A percentile compares a stretch with the other conserved stretches of the same genome.
Evolutionary conservation across 2,329 filamentous ascomycete species (phyloP).

Genomic region (Fusarium torreyae): DNA sequence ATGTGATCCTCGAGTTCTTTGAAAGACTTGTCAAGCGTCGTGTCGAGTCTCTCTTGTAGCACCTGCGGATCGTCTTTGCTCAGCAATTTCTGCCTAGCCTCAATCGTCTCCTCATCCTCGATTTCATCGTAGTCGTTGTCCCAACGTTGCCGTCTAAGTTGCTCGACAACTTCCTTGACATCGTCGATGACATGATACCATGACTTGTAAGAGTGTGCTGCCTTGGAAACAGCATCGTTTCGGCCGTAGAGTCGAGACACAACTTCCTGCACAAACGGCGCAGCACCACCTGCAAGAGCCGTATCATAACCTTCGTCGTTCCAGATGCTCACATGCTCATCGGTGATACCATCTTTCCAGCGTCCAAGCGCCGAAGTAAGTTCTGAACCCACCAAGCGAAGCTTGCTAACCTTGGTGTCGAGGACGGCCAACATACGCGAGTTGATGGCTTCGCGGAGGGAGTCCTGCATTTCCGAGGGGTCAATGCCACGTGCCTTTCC

Average conservation of each 20-base stretch:
- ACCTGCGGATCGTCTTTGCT: conserved; percentile 79
- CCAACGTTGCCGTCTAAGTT: conserved; percentile 79
- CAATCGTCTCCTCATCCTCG: conserved; percentile 80
- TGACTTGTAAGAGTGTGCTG: conserved; percentile 74
- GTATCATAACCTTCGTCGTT: conserved; percentile 72
- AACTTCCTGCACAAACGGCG: conserved; percentile 78
- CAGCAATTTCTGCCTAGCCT: conserved; percentile 75
- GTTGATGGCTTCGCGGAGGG: conserved; percentile 79
- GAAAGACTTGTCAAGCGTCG: conserved; percentile 71
- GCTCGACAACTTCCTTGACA: conserved; percentile 73
- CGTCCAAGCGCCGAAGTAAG: conserved; percentile 72
- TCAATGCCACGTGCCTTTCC: conserved; percentile 76
- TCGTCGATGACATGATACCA: conserved; percentile 84
- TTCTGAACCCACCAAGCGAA: conserved; percentile 76
- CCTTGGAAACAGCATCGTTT: conserved; percentile 74
- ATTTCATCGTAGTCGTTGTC: conserved; percentile 82
- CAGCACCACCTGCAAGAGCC: conserved; percentile 76
- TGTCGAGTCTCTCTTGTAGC: conserved; percentile 72
- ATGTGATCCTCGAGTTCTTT: conserved; percentile 71
- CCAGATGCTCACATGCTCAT: conserved; percentile 75
- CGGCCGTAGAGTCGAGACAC: conserved; percentile 80
- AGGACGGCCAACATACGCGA: conserved; percentile 75
- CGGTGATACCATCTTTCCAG: conserved; percentile 71
- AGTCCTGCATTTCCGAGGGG: conserved; percentile 76
- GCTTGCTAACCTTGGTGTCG: conserved; percentile 72